Conservation (phyloP, 805 yeast genomes). For the Tetrapisispora fleetii region DNA sequence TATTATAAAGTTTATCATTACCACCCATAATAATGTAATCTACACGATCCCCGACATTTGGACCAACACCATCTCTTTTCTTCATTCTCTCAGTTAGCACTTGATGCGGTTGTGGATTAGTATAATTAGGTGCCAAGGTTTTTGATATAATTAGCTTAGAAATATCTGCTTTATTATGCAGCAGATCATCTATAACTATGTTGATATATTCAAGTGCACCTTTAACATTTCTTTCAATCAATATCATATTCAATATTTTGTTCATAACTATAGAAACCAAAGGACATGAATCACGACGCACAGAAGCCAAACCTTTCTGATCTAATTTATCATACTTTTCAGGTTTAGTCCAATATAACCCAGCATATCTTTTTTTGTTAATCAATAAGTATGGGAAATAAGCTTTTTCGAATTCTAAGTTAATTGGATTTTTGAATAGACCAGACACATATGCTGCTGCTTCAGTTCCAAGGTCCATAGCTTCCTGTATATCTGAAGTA, state of each 20-base stretch:
- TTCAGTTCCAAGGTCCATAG: slow-evolving; percentile 88
- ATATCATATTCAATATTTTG: slow-evolving; percentile 70
- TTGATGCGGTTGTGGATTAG: slow-evolving; percentile 95
- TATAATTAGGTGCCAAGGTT: slow-evolving; percentile 83
- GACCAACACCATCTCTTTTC: slow-evolving; percentile 96
- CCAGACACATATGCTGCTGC: slow-evolving; percentile 86
- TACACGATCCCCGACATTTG: slow-evolving; percentile 93
- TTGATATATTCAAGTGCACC: slow-evolving; percentile 83
- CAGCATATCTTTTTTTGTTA: slow-evolving; percentile 95
- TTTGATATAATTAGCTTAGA: slow-evolving; percentile 91
- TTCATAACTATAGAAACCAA: slow-evolving; percentile 92
- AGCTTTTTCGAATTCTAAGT: slow-evolving; percentile 91
- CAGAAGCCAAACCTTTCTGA: slow-evolving; percentile 97
- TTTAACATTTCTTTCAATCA: slow-evolving; percentile 77
- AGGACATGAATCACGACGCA: slow-evolving; percentile 93
- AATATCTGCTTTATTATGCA: slow-evolving; percentile 86
- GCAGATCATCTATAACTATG: slow-evolving; percentile 74
- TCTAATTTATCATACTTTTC: slow-evolving; percentile 95
- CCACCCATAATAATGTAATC: slow-evolving; percentile 90
- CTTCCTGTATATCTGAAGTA: slow-evolving; percentile 59
- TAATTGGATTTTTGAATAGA: slow-evolving; percentile 74
- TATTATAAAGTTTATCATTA: slow-evolving; percentile 78
- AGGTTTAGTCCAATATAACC: slow-evolving; percentile 89
- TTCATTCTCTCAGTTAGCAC: slow-evolving; percentile 93
- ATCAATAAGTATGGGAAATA: slow-evolving; percentile 90